phyloP scores from a whole-genome alignment of 2,329 filamentous ascomycete genomes.

The Penicillium sp. region DNA sequence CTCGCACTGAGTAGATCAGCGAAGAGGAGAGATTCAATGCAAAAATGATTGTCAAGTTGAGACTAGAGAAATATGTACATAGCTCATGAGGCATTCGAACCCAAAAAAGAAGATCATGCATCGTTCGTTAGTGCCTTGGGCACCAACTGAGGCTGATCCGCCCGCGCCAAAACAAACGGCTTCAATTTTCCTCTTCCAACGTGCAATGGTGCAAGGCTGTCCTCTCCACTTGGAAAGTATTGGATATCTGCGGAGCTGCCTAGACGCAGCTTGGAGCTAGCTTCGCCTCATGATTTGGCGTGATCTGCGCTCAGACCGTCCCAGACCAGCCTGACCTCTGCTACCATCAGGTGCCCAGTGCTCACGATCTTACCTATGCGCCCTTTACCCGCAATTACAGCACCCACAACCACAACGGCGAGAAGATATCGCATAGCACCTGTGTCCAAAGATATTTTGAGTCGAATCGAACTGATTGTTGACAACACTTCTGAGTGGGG shows the following conservation, averaged over 20 bases:
- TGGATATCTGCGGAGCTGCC: constrained; percentile 8
- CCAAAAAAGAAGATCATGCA: background rate
- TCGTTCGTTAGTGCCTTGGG: constrained; percentile 15
- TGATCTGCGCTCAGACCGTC: constrained; percentile 18
- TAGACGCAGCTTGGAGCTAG: constrained; percentile 11
- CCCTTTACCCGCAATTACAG: constrained; percentile 4
- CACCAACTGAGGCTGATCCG: constrained; percentile 12
- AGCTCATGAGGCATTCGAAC: background rate
- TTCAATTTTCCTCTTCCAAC: constrained; percentile 4
- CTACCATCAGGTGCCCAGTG: constrained; percentile 23
- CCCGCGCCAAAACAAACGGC: constrained; percentile 22
- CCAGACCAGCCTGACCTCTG: constrained; percentile 18
- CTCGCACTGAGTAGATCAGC: no score
- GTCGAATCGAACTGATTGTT: no score
- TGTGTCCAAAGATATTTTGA: no score
- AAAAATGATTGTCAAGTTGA: no score
- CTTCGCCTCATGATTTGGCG: constrained; percentile 5
- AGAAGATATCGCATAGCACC: no score
- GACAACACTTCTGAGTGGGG: no score
- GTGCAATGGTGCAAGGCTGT: constrained; percentile 11
- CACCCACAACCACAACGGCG: background rate
- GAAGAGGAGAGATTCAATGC: no score
- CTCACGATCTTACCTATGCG: constrained; percentile 6
- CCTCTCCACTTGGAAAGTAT: constrained; percentile 5
- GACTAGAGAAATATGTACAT: no score